These are phyloP conservation scores for Fusarium sp. DNA, from an alignment of 2,329 filamentous ascomycete species.

Conservation along the genomic window DNA sequence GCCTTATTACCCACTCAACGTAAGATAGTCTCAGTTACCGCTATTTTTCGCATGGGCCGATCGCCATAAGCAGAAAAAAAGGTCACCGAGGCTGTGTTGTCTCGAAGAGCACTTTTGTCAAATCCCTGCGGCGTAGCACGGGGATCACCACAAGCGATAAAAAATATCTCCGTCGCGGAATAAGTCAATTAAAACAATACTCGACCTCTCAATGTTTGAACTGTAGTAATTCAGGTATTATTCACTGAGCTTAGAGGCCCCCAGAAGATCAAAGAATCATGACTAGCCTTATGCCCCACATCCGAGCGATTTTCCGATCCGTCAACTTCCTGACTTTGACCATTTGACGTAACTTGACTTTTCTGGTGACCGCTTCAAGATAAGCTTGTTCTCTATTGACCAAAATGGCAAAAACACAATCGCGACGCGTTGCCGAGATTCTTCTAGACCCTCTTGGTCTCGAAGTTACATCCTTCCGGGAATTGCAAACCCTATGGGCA, in stretches of 20 bases:
- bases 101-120: too few relatives aligned
- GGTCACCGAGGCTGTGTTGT: too few relatives aligned
- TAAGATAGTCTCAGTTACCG: too few relatives aligned
- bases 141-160: too few relatives aligned
- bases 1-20: too few relatives aligned
- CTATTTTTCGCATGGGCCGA: too few relatives aligned
- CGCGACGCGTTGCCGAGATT: constrained; percentile 54
- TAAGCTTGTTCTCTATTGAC: neutral
- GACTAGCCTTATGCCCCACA: neutral
- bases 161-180: too few relatives aligned
- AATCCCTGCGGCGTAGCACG: too few relatives aligned
- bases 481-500: constrained; percentile 65
- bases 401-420: constrained; percentile 25
- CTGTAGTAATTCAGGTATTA: too few relatives aligned
- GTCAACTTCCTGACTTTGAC: neutral
- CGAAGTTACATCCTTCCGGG: constrained; percentile 56
- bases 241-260: neutral
- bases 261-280: neutral
- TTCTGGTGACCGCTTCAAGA: neutral
- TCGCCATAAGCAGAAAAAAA: too few relatives aligned
- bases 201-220: neutral
- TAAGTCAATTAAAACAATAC: neutral
- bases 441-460: constrained; percentile 59
- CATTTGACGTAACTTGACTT: neutral
- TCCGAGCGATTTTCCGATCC: constrained; percentile 39